Evolutionary conservation across 1,284 basidiomycete genomes (phyloP), one percentile per base, ranked within the genome.

Genomic region (Pseudomicrostroma phylloplanum): DNA sequence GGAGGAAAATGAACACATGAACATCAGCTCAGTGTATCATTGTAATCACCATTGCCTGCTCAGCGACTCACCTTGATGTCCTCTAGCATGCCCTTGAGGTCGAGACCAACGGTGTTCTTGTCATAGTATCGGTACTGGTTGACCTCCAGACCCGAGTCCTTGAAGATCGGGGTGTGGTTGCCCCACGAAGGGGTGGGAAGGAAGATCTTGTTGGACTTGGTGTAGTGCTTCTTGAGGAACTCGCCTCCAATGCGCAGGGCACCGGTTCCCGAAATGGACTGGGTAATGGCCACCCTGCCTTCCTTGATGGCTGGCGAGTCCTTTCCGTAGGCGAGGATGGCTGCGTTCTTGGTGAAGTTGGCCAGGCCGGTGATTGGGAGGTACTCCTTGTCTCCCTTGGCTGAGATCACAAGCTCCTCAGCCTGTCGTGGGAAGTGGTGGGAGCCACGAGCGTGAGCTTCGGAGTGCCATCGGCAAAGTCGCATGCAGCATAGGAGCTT

Each of bases 231-330:
- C 61, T 64, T 62, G 26, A 98, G 82, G 85, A 99, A 98, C 57
- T 90, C 90, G 74, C 89, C 93, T 63, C 91, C 94, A 81, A 98
- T 92, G 69, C 96, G 87, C 66, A 98, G 89, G 39, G 96, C 96
- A 74, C 96, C 96, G 21, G 96, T 99, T 41, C 96, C 96, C 30
- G 94, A 97, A 81, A 98, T 96, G 64, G 93, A 89, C 82, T 99
- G 96, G 30, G 92, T 91, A 68, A 91, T 86, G 49, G 96, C 88
- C 36, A 79, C 63, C 64, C 89, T 81, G 78, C 87, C 87, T 76
- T 88, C 84, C 68, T 85, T 85, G 58, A 96, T 79, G 13, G 90
- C 90, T 48, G 80, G 82, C 69, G 88, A 69, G 67, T 74, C 70
- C 59, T 89, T 83, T 62, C 96, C 92, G 80, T 96, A 97, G 19